Evolutionary conservation across 352 stramenopile species (phyloP).

Genomic region (Pythium plurisporium): DNA sequence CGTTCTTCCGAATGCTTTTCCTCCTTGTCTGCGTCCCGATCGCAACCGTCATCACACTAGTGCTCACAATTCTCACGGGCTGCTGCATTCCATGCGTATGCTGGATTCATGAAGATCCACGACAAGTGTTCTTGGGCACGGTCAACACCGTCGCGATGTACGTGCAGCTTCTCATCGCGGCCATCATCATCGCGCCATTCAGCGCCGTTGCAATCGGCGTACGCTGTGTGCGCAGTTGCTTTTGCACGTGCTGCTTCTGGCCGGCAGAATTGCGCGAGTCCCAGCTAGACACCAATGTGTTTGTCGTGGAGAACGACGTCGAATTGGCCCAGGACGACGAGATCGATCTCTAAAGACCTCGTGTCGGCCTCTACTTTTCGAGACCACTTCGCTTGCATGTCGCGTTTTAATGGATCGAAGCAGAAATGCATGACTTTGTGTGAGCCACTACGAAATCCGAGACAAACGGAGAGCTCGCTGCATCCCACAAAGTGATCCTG

Average conservation of each 20-base stretch:
- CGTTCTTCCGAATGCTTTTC: constrained; percentile 10
- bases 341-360: not conserved
- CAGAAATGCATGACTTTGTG: not conserved
- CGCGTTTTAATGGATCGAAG: not conserved
- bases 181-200: constrained; percentile 9
- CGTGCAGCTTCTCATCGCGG: constrained; percentile 9
- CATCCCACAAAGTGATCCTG: too few species aligned
- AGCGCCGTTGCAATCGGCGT: constrained; percentile 5
- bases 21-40: constrained; percentile 17
- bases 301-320: not conserved
- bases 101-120: constrained; percentile 20
- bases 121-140: constrained; percentile 11
- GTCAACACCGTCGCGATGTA: constrained; percentile 19
- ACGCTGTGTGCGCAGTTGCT: constrained; percentile 7
- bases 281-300: not conserved
- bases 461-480: too few species aligned
- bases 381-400: not conserved
- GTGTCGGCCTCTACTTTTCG: too few species aligned
- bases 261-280: not conserved
- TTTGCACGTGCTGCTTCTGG: constrained; percentile 5
- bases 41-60: constrained; percentile 6
- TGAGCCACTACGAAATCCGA: too few species aligned
- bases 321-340: not conserved
- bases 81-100: constrained; percentile 20
- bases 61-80: constrained; percentile 16